A percentile compares a stretch with the other conserved stretches of the same genome.
phyloP scores from a whole-genome alignment of 225 moss, liverwort and hornwort species.

The Physcomitrium patens region DNA sequence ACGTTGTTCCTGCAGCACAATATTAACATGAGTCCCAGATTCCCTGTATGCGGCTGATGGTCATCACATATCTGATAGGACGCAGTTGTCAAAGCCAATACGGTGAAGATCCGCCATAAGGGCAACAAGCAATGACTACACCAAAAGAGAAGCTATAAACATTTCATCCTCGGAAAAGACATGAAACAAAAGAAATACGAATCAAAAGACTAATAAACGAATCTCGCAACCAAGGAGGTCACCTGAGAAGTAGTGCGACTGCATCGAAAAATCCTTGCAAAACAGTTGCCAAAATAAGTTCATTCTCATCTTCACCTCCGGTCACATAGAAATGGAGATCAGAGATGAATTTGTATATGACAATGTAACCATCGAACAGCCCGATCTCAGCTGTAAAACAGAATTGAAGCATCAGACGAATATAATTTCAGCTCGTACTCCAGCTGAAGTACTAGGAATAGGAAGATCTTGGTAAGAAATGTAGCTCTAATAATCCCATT shows the following conservation, averaged over 20 bases:
- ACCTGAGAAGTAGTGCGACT: constrained; percentile 66
- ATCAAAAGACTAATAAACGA: not conserved
- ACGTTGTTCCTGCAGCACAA: constrained; percentile 57
- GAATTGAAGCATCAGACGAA: constrained; percentile 6
- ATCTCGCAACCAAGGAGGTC: constrained; percentile 17
- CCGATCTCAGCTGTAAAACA: constrained; percentile 65
- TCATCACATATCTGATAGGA: not conserved
- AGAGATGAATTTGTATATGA: constrained; percentile 64
- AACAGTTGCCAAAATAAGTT: constrained; percentile 69
- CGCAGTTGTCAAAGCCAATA: constrained; percentile 3
- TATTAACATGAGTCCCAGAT: constrained; percentile 18
- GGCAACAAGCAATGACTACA: constrained; percentile 16
- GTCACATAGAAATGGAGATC: constrained; percentile 70
- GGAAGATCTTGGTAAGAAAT: not conserved
- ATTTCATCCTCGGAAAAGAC: not conserved
- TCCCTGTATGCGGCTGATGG: constrained; percentile 11
- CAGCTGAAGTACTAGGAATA: constrained; percentile 11
- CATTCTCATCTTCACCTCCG: constrained; percentile 73
- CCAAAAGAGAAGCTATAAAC: too few species aligned
- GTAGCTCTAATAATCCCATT: not conserved
- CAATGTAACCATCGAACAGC: constrained; percentile 68
- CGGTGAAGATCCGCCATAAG: not conserved
- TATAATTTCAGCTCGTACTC: constrained; percentile 4
- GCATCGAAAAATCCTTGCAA: constrained; percentile 74
- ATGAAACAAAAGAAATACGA: constrained; percentile 1